Base-by-base conservation (phyloP, 2,329 filamentous ascomycete genomes). In the Penicillium sp. region DNA sequence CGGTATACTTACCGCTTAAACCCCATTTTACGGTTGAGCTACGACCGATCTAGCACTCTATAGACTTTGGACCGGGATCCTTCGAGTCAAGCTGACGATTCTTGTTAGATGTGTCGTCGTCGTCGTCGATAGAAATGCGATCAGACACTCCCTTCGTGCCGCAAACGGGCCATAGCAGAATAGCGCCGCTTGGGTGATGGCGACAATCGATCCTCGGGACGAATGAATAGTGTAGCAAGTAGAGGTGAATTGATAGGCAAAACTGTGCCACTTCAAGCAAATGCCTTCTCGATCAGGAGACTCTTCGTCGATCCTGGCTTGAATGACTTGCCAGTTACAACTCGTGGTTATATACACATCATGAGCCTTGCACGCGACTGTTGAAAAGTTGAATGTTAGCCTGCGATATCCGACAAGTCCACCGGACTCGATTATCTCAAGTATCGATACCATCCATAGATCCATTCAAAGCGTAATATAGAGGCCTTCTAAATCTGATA, bases 51-150 rank as follows among this genome's bases (percentile, higher is more conserved):
- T 22, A 13, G n/a, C 28, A 7, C 14, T 52, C 35, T 55, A 16
- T 33, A 16, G 25, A 28, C 33, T 26, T 37, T 45, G 51, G 48
- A 46, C 62, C 51, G 42, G 63, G 57, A 3, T 19, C 25, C 35
- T 19, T 53, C 19, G 22, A 26, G 22, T 28, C 43, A 55, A 26
- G 58, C 61, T n/a, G 2, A 26, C 28, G 33, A 33, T 33, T 22
- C 61, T 35, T 63, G 61, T 38, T 63, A 58, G 61, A 63, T 55
- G 1, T 63, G 61, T 55, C 61, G 61, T n/a, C 61, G 61, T n/a
- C 61, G 58, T 22, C 61, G 58, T n/a, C 58, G 61, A 11, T 28
- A 49, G 38, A 58, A 58, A 49, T 63, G 61, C 25, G 61, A 63
- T 25, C 61, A 55, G 13, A 16, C 49, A 33, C 58, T 63, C 6